These are phyloP conservation scores for Ceratocystis huliohia DNA, from an alignment of 2,329 filamentous ascomycete species.

Conservation along the genomic window DNA sequence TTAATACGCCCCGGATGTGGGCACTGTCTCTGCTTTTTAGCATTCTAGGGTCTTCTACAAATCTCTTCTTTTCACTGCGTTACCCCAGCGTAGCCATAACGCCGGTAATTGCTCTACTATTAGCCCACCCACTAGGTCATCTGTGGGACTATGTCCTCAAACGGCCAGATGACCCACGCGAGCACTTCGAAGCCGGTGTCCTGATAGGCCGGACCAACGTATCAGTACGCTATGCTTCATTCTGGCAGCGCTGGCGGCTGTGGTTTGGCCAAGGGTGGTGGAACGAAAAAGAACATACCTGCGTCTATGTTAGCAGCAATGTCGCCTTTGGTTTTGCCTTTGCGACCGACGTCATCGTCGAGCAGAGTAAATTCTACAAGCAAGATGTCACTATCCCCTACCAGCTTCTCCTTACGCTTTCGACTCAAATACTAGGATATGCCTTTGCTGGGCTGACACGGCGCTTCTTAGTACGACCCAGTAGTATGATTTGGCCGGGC, in stretches of 20 bases:
- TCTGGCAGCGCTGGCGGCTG: slow-evolving; percentile 39
- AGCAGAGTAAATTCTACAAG: slow-evolving; percentile 80
- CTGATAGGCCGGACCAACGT: slow-evolving; percentile 21
- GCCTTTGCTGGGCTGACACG: slow-evolving; percentile 72
- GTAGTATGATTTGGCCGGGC: slow-evolving; percentile 84
- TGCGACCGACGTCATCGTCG: slow-evolving; percentile 79
- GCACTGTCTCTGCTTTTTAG: slow-evolving; percentile 66
- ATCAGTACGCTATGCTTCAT: slow-evolving; percentile 18
- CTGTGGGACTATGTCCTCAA: slow-evolving; percentile 66
- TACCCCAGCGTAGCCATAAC: slow-evolving; percentile 86
- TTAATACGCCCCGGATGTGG: slow-evolving; percentile 85
- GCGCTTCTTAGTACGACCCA: slow-evolving; percentile 69
- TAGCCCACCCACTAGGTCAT: slow-evolving; percentile 72
- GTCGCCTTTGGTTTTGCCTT: slow-evolving; percentile 84
- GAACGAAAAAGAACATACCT: slow-evolving; percentile 84
- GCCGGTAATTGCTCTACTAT: slow-evolving; percentile 71
- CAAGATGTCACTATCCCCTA: slow-evolving; percentile 66
- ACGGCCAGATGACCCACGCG: slow-evolving; percentile 40
- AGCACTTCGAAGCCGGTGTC: slow-evolving; percentile 40
- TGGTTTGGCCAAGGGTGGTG: slow-evolving; percentile 71
- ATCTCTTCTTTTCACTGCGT: slow-evolving; percentile 78
- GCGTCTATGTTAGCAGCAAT: slow-evolving; percentile 81
- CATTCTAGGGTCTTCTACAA: slow-evolving; percentile 68
- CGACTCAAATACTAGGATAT: slow-evolving; percentile 77
- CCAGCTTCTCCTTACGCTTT: slow-evolving; percentile 70